Evolutionary conservation across 2,329 filamentous ascomycete species (phyloP).

Genomic region (Pseudopyricularia javanii): DNA sequence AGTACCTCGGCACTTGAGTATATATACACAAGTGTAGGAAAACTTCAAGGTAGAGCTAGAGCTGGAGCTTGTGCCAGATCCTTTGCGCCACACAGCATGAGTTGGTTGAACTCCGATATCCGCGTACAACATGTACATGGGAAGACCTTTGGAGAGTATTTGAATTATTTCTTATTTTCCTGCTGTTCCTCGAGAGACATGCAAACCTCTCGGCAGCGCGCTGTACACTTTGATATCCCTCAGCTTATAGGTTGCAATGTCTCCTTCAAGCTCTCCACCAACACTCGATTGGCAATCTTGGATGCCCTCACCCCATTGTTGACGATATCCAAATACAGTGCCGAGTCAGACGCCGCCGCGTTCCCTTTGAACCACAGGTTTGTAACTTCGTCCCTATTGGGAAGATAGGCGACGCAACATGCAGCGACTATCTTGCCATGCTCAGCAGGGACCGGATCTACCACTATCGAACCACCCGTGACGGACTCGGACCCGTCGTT

Average conservation of each 20-base stretch:
- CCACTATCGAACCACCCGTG: conserved; percentile 34
- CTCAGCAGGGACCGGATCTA: conserved; percentile 76
- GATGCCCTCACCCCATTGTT: conserved; percentile 28
- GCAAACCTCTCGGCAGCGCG: too few relatives aligned
- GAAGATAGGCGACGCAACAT: conserved; percentile 83
- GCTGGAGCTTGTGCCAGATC: too few relatives aligned
- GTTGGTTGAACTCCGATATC: too few relatives aligned
- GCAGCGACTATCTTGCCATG: conserved; percentile 67
- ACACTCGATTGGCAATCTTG: conserved; percentile 26
- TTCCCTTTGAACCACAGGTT: conserved; percentile 87
- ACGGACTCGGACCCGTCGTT: conserved; percentile 10
- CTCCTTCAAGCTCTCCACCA: conserved; percentile 25
- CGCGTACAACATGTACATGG: too few relatives aligned
- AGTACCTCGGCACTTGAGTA: too few relatives aligned
- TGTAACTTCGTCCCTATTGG: conserved; percentile 78
- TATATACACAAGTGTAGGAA: too few relatives aligned
- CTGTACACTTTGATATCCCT: background rate
- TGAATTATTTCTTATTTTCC: too few relatives aligned
- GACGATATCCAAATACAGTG: conserved; percentile 26
- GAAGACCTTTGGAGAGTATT: too few relatives aligned
- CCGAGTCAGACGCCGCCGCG: conserved; percentile 28
- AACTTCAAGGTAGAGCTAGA: too few relatives aligned
- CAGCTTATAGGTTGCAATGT: conserved; percentile 10
- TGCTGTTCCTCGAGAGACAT: too few relatives aligned
- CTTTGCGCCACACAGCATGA: too few relatives aligned